Evolutionary conservation across 495 filamentous ascomycete genomes (phyloP), one percentile per base, ranked within the genome.

Genomic region (Trichodelitschia bisporula): DNA sequence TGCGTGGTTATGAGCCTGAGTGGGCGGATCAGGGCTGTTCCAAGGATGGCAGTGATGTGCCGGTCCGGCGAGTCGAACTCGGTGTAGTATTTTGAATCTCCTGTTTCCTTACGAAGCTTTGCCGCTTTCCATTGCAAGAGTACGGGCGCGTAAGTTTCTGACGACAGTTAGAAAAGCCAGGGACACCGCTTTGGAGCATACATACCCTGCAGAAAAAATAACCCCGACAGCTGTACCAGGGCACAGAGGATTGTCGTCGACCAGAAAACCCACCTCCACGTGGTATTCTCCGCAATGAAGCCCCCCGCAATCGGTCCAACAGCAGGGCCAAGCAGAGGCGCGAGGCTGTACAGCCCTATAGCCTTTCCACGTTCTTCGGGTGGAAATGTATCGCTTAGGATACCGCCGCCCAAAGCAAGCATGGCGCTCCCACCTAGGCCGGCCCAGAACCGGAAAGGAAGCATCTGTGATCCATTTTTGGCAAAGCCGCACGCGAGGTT

Each of bases 111-210:
- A 30, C 63, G 38, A 19, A 74, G 42, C 17, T 52, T 54, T 32
- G 62, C 50, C 19, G 18, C 31, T 2, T 21, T 37, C 15, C 13
- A 37, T 10, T 20, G 37, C 27, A n/a, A 13, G 4, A 80, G 53
- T 21, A 57, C 58, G 0, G 73, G 72, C 1, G 56, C 55, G 47
- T 79, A 79, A 4, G 73, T 77, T 47, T 79, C 73, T 32, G n/a
- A n/a, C n/a, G n/a, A n/a, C n/a, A n/a, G n/a, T n/a, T n/a, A n/a
- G n/a, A n/a, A n/a, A n/a, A n/a, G n/a, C n/a, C n/a, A n/a, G n/a
- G n/a, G n/a, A n/a, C n/a, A n/a, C n/a, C n/a, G n/a, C n/a, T n/a
- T n/a, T n/a, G n/a, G n/a, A n/a, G n/a, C n/a, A n/a, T n/a, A n/a
- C n/a, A n/a, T n/a, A 14, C 65, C 4, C 51, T 59, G 64, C 0